Percentiles rank a stretch among this genome's conserved stretches.
phyloP scores from a whole-genome alignment of 768 basidiomycete genomes.

The Termitomyces sp. region DNA sequence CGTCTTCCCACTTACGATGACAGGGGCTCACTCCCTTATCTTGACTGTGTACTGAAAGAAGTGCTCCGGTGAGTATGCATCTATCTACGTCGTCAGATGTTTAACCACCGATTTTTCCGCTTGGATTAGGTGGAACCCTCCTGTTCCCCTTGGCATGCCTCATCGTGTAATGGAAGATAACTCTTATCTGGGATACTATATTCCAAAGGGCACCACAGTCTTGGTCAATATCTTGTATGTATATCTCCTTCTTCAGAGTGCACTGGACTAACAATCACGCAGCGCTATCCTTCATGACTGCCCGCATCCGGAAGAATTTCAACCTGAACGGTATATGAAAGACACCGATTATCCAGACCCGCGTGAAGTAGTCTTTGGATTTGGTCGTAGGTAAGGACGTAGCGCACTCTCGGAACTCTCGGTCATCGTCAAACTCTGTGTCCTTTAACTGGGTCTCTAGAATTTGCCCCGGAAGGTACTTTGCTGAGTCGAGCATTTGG shows the following conservation, averaged over 20 bases:
- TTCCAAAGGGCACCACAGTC: constrained; percentile 40
- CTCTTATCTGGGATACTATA: constrained; percentile 38
- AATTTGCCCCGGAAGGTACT: constrained; percentile 49
- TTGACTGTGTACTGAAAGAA: constrained; percentile 43
- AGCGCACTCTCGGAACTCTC: too few relatives aligned
- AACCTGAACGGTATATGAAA: constrained; percentile 44
- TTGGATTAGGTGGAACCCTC: constrained; percentile 37
- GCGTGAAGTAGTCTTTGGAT: constrained; percentile 47
- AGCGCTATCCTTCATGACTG: constrained; percentile 42
- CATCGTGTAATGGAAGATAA: constrained; percentile 50
- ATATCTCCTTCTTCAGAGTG: neutral
- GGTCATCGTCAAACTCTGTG: neutral
- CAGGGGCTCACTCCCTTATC: constrained; percentile 39
- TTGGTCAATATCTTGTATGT: constrained; percentile 40
- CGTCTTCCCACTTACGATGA: constrained; percentile 44
- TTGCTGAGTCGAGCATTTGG: constrained; percentile 46
- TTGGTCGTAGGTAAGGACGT: constrained; percentile 43
- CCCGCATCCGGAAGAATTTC: constrained; percentile 39
- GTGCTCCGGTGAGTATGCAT: constrained; percentile 32
- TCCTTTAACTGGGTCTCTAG: constrained; percentile 18
- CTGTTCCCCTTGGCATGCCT: constrained; percentile 45
- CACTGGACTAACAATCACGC: neutral
- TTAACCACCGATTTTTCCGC: constrained; percentile 1
- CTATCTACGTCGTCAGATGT: neutral
- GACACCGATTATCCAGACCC: constrained; percentile 37